Conservation (phyloP, 306 rosid species). For the Mimosa pudica region DNA sequence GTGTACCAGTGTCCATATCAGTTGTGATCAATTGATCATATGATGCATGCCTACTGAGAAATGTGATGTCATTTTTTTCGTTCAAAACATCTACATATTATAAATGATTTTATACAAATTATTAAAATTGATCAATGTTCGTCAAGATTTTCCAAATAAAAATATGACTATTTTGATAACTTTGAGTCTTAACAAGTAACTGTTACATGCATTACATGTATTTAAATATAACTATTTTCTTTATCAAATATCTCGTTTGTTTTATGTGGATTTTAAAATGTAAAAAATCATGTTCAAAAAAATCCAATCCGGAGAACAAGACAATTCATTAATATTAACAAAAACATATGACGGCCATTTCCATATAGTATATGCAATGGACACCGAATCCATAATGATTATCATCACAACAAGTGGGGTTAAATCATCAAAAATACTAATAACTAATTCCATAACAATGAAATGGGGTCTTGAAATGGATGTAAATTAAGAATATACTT, state of each 20-base stretch:
- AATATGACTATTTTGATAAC: no score
- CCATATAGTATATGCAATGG: background rate
- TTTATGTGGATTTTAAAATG: background rate
- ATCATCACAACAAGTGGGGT: background rate
- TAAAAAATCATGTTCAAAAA: background rate
- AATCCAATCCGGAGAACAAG: background rate
- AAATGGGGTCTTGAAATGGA: background rate
- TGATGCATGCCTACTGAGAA: background rate
- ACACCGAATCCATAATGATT: background rate
- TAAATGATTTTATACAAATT: background rate
- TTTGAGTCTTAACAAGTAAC: background rate
- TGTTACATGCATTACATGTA: background rate
- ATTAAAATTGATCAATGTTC: background rate
- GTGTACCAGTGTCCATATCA: background rate
- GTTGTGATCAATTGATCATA: background rate
- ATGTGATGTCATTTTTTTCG: background rate
- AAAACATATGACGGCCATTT: background rate
- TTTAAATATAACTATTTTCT: background rate
- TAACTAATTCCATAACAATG: background rate
- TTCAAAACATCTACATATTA: background rate
- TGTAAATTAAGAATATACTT: no score
- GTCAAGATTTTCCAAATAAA: background rate
- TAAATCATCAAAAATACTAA: background rate
- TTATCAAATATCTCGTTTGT: background rate
- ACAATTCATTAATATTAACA: background rate